Conservation (phyloP, 352 stramenopile genomes). For the Elongisporangium senticosum region DNA sequence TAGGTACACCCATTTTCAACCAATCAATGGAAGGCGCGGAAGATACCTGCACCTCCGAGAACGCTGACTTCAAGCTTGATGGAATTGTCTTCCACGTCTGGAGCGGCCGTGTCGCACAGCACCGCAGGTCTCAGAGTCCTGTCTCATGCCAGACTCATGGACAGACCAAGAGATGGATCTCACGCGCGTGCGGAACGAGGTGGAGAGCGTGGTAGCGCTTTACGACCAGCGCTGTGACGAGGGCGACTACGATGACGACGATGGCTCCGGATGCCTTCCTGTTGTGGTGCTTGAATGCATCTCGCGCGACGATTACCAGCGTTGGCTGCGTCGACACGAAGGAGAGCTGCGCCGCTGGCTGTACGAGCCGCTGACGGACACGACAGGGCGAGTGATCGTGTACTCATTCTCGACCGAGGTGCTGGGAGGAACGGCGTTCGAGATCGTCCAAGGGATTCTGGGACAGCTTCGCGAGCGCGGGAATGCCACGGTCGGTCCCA, state of each 20-base stretch:
- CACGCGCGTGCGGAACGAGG: too few relatives aligned
- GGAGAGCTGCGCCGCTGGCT: conserved; percentile 10
- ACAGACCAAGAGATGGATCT: too few relatives aligned
- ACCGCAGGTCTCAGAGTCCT: too few relatives aligned
- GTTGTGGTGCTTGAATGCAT: conserved; percentile 15
- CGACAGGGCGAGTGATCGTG: conserved; percentile 6
- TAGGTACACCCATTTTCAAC: not conserved
- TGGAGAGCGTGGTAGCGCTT: too few relatives aligned
- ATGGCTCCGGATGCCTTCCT: conserved; percentile 4
- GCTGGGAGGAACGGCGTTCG: conserved; percentile 1
- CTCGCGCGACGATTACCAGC: conserved; percentile 4
- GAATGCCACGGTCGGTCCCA: not conserved
- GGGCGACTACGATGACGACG: not conserved
- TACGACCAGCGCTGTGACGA: too few relatives aligned
- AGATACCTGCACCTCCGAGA: too few relatives aligned
- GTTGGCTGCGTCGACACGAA: conserved; percentile 9
- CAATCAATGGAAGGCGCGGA: not conserved
- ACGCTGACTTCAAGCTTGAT: too few relatives aligned
- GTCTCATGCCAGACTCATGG: too few relatives aligned
- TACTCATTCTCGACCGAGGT: conserved; percentile 4
- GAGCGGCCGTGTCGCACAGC: too few relatives aligned
- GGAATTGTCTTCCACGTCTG: too few relatives aligned
- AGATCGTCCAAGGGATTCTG: not conserved
- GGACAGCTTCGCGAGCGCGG: not conserved
- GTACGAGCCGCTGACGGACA: conserved; percentile 11